Base-by-base conservation (phyloP, 345 rosid genomes). In the Microcos paniculata region DNA sequence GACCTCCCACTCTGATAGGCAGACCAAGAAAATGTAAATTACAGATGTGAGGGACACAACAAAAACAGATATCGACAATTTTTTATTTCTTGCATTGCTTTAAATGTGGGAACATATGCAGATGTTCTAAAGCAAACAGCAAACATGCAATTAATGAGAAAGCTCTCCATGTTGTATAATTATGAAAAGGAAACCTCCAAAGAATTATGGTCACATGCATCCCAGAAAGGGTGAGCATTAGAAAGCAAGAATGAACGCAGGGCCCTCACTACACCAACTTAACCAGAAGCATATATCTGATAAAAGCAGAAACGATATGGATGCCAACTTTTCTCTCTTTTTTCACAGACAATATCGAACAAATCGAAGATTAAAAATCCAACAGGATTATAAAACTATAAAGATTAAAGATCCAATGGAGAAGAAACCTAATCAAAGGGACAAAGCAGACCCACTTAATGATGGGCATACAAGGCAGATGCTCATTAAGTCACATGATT, bases 401-500 rank as follows among this genome's bases (percentile, higher is more conserved):
- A 35, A 35, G n/a, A n/a, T n/a, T n/a, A n/a, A n/a, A 35, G 6
- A 35, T 3, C 40, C 6, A 7, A 35, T 35, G 40, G 40, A 35
- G 40, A 35, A 35, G 40, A 35, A 35, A 35, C 40, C 40, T 35
- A 35, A 35, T 35, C 40, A 35, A 35, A 35, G 0, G 40, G 40
- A 35, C 40, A 35, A 35, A 3, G 40, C 40, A 35, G 40, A 35
- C 40, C 28, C 8, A 38, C 4, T 21, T 38, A 63, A 10, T 35
- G 69, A 38, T 63, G 48, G 40, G 69, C 30, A 63, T n/a, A n/a
- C n/a, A 63, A 8, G 16, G 69, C 69, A 21, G n/a, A n/a, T 63
- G 30, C 28, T 35, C 28, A n/a, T 38, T 40, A 63, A 40, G 69
- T 38, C 30, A 35, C 49, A 38, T 38, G 48, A 21, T 63, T 63